phyloP scores from a whole-genome alignment of 257 asterid genomes.

The Vinca minor region DNA sequence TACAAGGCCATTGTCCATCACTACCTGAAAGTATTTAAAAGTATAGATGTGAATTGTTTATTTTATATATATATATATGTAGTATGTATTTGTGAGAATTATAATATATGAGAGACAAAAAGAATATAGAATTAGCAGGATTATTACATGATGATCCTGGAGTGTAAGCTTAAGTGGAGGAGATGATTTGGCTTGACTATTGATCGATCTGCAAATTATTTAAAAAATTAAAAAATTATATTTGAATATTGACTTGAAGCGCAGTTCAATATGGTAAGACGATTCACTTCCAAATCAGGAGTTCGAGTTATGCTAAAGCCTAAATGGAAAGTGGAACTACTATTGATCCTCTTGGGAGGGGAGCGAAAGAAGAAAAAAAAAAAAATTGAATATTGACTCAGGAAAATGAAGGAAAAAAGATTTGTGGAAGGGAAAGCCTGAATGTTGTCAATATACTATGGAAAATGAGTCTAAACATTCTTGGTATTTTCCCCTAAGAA shows the following conservation, averaged over 20 bases:
- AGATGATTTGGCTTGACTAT: background rate
- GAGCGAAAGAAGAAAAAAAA: too few relatives aligned
- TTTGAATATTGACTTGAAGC: background rate
- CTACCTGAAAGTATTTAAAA: background rate
- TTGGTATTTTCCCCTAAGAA: background rate
- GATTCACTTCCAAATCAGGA: too few relatives aligned
- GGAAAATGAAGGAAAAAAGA: background rate
- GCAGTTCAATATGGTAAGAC: too few relatives aligned
- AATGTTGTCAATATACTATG: background rate
- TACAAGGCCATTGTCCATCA: background rate
- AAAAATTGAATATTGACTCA: too few relatives aligned
- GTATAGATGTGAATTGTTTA: too few relatives aligned
- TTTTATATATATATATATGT: background rate
- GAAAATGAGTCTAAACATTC: background rate
- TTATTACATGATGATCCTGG: slow-evolving; percentile 2
- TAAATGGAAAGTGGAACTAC: too few relatives aligned
- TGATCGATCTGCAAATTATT: background rate
- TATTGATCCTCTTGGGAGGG: too few relatives aligned
- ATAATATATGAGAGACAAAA: background rate
- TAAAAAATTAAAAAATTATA: background rate
- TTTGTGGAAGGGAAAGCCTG: background rate
- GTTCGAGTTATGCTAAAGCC: too few relatives aligned
- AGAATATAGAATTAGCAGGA: background rate
- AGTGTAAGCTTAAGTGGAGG: background rate
- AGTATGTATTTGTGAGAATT: too few relatives aligned